These are phyloP conservation scores for Tuber magnatum DNA, from an alignment of 495 filamentous ascomycete genomes.

Conservation along the genomic window DNA sequence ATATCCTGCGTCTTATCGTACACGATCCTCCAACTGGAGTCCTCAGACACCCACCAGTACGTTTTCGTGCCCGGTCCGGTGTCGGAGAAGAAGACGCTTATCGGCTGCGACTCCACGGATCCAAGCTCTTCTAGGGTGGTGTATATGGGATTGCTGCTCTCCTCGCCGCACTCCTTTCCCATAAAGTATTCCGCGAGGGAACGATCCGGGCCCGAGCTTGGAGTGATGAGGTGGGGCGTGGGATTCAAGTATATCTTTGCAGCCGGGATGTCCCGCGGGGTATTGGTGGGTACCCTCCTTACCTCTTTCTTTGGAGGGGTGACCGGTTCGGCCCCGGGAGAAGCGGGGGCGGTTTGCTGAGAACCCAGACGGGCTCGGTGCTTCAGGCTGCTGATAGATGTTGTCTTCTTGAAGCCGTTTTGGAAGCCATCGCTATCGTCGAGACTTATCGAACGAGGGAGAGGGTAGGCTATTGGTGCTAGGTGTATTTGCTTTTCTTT, in stretches of 20 bases:
- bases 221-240: background rate
- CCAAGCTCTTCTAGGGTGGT: conserved; percentile 20
- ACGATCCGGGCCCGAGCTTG: background rate
- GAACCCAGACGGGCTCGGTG: background rate
- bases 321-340: background rate
- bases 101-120: background rate
- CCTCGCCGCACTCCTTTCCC: background rate
- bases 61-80: background rate
- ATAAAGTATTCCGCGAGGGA: conserved; percentile 4
- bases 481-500: background rate
- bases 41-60: conserved; percentile 32
- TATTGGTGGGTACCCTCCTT: background rate
- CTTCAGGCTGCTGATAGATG: background rate
- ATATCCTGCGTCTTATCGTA: conserved; percentile 13
- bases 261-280: conserved; percentile 9
- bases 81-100: conserved; percentile 18
- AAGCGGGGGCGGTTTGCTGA: background rate
- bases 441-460: background rate
- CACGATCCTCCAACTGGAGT: conserved; percentile 20
- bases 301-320: background rate
- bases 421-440: background rate
- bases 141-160: conserved; percentile 10
- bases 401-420: background rate
- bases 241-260: conserved; percentile 21
- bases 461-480: background rate